Base-by-base conservation (phyloP, 805 yeast species). In the Nakazawaea ambrosiae region DNA sequence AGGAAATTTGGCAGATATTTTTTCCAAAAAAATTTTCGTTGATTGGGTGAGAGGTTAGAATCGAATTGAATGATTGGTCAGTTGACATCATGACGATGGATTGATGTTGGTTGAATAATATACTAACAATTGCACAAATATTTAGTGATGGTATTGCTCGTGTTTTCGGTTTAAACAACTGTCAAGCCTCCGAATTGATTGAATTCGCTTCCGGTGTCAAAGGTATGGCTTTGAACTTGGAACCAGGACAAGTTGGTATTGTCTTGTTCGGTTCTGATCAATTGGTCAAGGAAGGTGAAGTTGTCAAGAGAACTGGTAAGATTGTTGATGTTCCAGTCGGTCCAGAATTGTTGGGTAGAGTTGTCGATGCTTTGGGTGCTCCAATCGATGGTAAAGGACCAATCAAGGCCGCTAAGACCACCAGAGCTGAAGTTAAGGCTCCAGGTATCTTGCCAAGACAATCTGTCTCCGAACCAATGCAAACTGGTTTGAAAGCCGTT, bases 321-420 rank as follows among this genome's bases (percentile, higher is more conserved):
- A 90, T 92, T 84, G 98, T 92, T 58, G 96, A 90, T 66, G 97
- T 92, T 49, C 96, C 95, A 64, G 95, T 90, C 49, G 99, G 99
- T 61, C 98, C 97, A 59, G 92, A 77, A 61, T 74, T 92, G 69
- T 77, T 92, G 64, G 99, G 99, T 63, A 88, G 99, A 78, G 99
- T 92, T 60, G 97, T 92, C 55, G 98, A 92, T 63, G 98, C 97
- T 63, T 78, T 92, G 60, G 98, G 99, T 77, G 78, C 79, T 81
- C 97, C 98, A 72, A 92, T 92, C 60, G 99, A 92, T 65, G 99
- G 97, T 75, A 92, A 92, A 78, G 99, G 98, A 53, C 98, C 98
- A 69, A 77, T 92, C 56, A 80, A 83, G 61, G 73, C 94, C 57
- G 79, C 75, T 62, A 76, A 80, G 60, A 71, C 80, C 58, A 73